Evolutionary conservation across 2,329 filamentous ascomycete genomes (phyloP), one percentile per base, ranked within the genome.

Genomic region (Rutstroemia sp.): DNA sequence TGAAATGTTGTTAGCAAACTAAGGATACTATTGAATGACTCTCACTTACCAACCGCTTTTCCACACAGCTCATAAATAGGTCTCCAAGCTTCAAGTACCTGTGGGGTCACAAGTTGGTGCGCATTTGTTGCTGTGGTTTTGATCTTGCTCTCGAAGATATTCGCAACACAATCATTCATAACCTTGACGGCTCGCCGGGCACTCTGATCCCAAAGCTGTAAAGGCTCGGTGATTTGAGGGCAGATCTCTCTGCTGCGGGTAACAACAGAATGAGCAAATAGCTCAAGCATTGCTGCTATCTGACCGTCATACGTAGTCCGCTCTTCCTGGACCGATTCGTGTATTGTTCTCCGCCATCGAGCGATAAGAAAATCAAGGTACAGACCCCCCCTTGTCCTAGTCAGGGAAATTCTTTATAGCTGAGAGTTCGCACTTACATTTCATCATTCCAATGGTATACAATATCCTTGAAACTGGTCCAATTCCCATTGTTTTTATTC

Each of bases 381-480:
- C 1, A 23, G n/a, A 3, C 23, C 19, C 12, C 1, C 37, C 8
- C 48, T 51, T 37, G 8, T 16, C 16, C 16, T 42, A 25, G 12
- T 51, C 34, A 51, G 38, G n/a, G n/a, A n/a, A n/a, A n/a, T n/a
- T n/a, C n/a, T n/a, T n/a, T n/a, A n/a, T n/a, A n/a, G n/a, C n/a
- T n/a, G n/a, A n/a, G n/a, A n/a, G n/a, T n/a, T n/a, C n/a, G n/a
- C n/a, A n/a, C n/a, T n/a, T n/a, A n/a, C n/a, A n/a, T n/a, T n/a
- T 60, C 49, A 17, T 58, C 51, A 56, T 62, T 62, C 63, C 63
- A 65, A 17, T 58, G 46, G 16, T 46, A 8, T 4, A 1, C 27
- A 3, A 19, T 50, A 14, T 44, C 56, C 1, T 12, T 19, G 23
- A 1, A 25, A 38, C 50, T 34, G 16, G 6, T 45, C 57, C 57